Conservation (phyloP, 371 early-diverging fungal species). For the Saksenaea vasiformis region DNA sequence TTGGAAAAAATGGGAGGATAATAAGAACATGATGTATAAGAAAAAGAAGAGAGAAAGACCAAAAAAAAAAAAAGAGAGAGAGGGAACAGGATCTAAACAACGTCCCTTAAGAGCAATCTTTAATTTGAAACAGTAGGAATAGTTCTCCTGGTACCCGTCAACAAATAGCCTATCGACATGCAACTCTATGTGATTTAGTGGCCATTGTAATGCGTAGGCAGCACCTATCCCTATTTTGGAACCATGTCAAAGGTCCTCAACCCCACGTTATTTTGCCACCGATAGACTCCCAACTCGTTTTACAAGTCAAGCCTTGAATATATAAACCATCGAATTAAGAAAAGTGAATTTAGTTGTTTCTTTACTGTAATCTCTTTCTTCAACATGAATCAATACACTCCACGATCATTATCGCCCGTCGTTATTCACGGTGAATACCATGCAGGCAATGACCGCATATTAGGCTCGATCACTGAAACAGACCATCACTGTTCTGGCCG, state of each 20-base stretch:
- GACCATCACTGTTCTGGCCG: not conserved
- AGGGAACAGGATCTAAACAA: not conserved
- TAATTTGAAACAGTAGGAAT: not conserved
- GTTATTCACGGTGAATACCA: not conserved
- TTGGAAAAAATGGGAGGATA: no score
- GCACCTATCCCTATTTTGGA: not conserved
- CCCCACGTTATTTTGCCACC: constrained; percentile 4
- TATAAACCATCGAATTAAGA: not conserved
- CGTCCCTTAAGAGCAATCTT: not conserved
- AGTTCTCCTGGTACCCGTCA: not conserved
- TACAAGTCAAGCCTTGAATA: not conserved
- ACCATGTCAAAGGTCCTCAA: not conserved
- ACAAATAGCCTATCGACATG: constrained; percentile 1
- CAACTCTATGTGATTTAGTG: not conserved
- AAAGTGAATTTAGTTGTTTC: not conserved
- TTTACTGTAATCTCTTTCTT: not conserved
- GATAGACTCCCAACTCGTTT: constrained; percentile 1
- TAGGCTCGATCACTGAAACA: not conserved
- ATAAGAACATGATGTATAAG: no score
- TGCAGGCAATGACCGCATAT: not conserved
- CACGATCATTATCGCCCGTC: not conserved
- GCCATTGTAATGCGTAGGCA: not conserved
- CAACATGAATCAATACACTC: not conserved
- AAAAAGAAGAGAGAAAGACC: no score
- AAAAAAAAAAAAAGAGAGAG: not conserved